These are phyloP conservation scores for Mortierella polycephala DNA, from an alignment of 371 early-diverging fungal species.

Conservation along the genomic window DNA sequence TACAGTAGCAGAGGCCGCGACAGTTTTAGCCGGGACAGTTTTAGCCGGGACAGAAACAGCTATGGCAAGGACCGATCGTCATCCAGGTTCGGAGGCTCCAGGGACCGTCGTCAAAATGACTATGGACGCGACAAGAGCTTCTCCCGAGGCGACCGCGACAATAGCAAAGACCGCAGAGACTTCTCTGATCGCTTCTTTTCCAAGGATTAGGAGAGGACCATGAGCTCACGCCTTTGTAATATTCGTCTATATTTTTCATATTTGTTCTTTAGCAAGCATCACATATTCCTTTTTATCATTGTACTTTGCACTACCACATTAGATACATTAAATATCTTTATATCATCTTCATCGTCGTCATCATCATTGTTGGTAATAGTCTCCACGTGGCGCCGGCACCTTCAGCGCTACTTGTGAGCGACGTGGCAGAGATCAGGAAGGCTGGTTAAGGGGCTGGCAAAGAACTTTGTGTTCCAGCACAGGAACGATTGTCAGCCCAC, in stretches of 20 bases:
- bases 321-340: background rate
- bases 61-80: constrained; percentile 26
- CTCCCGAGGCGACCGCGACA: constrained; percentile 13
- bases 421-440: background rate
- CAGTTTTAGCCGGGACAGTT: constrained; percentile 13
- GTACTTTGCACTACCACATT: background rate
- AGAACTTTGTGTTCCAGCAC: background rate
- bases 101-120: background rate
- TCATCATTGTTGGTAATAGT: background rate
- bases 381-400: too few species aligned
- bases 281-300: background rate
- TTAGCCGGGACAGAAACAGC: constrained; percentile 20
- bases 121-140: constrained; percentile 9
- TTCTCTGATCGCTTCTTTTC: constrained; percentile 35
- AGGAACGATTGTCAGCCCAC: background rate
- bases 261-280: background rate
- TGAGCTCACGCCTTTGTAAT: background rate
- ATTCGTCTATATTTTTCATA: background rate
- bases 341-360: background rate
- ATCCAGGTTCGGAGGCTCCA: constrained; percentile 12
- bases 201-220: constrained; percentile 13
- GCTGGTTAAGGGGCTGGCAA: background rate
- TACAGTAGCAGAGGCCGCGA: constrained; percentile 21
- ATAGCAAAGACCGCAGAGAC: constrained; percentile 10
- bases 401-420: too few species aligned